Evolutionary conservation across 1,284 basidiomycete genomes (phyloP).

Genomic region (Singerocomus inundabilis): DNA sequence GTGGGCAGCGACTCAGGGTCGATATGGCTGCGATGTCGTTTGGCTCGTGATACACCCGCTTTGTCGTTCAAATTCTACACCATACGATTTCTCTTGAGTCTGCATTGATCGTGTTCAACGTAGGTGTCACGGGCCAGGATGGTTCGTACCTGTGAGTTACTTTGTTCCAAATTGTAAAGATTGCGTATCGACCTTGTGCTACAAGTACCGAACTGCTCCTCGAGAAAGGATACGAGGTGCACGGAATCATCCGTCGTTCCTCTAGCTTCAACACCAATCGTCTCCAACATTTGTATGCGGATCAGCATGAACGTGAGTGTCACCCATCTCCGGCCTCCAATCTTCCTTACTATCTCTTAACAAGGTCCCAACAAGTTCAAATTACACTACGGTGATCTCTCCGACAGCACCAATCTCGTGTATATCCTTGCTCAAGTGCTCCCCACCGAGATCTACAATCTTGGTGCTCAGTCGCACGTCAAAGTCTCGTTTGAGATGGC

Average conservation of each 20-base stretch:
- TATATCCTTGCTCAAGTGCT: constrained; percentile 90
- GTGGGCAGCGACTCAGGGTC: not conserved
- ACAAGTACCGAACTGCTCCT: constrained; percentile 78
- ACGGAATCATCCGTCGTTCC: constrained; percentile 90
- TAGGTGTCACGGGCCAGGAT: constrained; percentile 91
- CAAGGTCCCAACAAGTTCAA: constrained; percentile 78
- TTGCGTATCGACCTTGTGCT: constrained; percentile 16
- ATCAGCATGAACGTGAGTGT: constrained; percentile 77
- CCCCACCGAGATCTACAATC: constrained; percentile 92
- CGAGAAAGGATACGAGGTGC: constrained; percentile 86
- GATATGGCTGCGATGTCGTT: not conserved
- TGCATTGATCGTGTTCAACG: constrained; percentile 14
- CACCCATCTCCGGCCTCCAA: not conserved
- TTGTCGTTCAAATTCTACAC: not conserved
- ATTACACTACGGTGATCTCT: constrained; percentile 88
- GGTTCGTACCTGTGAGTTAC: constrained; percentile 78
- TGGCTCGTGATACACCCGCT: constrained; percentile 3
- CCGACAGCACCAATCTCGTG: constrained; percentile 91
- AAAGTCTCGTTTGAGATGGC: constrained; percentile 98
- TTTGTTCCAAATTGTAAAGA: not conserved
- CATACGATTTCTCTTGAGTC: not conserved
- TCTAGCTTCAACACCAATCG: constrained; percentile 94
- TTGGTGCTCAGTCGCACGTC: constrained; percentile 95
- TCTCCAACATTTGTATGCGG: constrained; percentile 85
- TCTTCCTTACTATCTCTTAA: constrained; percentile 4